Conservation (phyloP, 1,284 basidiomycete genomes). For the Bondarzewia mesenterica region DNA sequence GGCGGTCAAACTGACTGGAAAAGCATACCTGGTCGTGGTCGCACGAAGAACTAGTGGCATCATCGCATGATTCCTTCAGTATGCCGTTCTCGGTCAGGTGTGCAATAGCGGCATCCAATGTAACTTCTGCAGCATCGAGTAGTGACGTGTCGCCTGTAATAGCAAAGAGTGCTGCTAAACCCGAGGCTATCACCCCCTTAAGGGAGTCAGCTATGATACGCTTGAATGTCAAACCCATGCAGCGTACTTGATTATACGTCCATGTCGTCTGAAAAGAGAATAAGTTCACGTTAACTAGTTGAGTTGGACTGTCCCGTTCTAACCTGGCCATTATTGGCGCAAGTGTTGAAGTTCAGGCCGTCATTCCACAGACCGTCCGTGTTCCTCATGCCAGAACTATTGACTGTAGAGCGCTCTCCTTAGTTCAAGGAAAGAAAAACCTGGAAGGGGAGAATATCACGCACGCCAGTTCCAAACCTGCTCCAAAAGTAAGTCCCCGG, state of each 20-base stretch:
- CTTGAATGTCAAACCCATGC: not conserved
- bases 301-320: too few species aligned
- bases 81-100: constrained; percentile 30
- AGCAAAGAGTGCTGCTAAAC: constrained; percentile 34
- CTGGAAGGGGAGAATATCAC: too few species aligned
- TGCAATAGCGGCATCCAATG: constrained; percentile 40
- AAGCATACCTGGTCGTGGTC: constrained; percentile 37
- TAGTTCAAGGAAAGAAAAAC: too few species aligned
- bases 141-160: constrained; percentile 31
- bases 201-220: not conserved
- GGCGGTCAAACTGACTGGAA: too few species aligned
- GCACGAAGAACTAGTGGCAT: constrained; percentile 31
- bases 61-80: constrained; percentile 45
- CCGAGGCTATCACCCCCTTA: constrained; percentile 45
- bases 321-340: constrained; percentile 40
- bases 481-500: not conserved
- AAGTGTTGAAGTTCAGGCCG: constrained; percentile 31
- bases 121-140: constrained; percentile 40
- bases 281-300: not conserved
- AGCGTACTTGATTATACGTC: constrained; percentile 46
- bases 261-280: constrained; percentile 34
- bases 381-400: constrained; percentile 40
- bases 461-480: constrained; percentile 41
- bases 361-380: constrained; percentile 42
- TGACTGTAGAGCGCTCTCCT: constrained; percentile 28